Percentiles rank a stretch among this genome's conserved stretches.
These are phyloP conservation scores for Artemisia tridentata DNA, from an alignment of 129 eudicot genomes.

Conservation along the genomic window DNA sequence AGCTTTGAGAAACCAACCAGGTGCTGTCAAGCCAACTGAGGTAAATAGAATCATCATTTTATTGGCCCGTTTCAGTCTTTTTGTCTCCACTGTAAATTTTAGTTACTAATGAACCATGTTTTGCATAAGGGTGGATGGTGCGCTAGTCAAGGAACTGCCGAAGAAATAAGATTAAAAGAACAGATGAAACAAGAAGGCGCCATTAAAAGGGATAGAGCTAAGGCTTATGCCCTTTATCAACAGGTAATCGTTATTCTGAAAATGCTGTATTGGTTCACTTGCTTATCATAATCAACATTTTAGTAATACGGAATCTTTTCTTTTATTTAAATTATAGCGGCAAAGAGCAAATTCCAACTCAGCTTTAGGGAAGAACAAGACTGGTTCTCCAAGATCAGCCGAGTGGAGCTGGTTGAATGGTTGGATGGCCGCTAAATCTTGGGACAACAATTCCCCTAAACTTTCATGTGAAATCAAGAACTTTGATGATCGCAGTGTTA, in stretches of 20 bases:
- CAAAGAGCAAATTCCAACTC: slow-evolving; percentile 21
- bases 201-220: slow-evolving; percentile 73
- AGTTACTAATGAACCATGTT: not conserved
- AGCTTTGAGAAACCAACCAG: slow-evolving; percentile 23
- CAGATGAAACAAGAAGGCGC: slow-evolving; percentile 83
- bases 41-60: slow-evolving; percentile 21
- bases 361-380: slow-evolving; percentile 1
- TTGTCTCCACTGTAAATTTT: not conserved
- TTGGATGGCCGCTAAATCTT: slow-evolving; percentile 92
- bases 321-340: slow-evolving; percentile 33
- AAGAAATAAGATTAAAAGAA: slow-evolving; percentile 60
- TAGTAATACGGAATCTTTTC: not conserved
- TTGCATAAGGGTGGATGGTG: slow-evolving; percentile 80
- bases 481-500: slow-evolving; percentile 32
- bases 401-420: slow-evolving; percentile 79
- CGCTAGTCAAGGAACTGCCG: slow-evolving; percentile 59
- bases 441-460: slow-evolving; percentile 47
- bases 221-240: slow-evolving; percentile 58
- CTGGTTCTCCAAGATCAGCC: slow-evolving; percentile 30
- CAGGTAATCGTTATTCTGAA: slow-evolving; percentile 46
- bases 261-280: not conserved
- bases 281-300: not conserved
- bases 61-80: too few species aligned
- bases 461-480: slow-evolving; percentile 34
- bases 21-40: slow-evolving; percentile 57